These are phyloP conservation scores for Fusarium albidum DNA, from an alignment of 2,329 filamentous ascomycete species.

Conservation along the genomic window DNA sequence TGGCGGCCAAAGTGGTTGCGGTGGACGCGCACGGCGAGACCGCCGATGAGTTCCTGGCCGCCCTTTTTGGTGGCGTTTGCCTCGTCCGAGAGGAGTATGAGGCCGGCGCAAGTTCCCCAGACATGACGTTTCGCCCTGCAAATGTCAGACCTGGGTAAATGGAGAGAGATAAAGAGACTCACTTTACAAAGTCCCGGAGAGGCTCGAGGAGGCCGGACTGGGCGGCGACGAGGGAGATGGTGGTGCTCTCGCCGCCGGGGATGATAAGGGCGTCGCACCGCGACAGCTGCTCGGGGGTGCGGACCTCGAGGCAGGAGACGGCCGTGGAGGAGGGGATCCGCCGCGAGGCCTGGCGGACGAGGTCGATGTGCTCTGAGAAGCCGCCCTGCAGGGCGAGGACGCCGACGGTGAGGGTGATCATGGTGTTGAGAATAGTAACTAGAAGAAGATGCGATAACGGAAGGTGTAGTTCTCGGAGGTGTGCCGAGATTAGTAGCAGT, in stretches of 20 bases:
- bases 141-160: no score
- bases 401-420: constrained; percentile 59
- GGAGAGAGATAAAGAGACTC: no score
- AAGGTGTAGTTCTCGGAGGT: constrained; percentile 27
- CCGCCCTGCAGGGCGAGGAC: constrained; percentile 87
- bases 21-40: constrained; percentile 88
- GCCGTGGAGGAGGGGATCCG: constrained; percentile 48
- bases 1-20: constrained; percentile 96
- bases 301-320: constrained; percentile 77
- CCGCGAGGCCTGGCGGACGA: constrained; percentile 74
- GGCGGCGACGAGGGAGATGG: constrained; percentile 87
- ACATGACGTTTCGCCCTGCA: constrained; percentile 83
- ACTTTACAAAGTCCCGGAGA: constrained; percentile 91
- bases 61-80: constrained; percentile 90
- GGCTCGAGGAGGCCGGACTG: constrained; percentile 85
- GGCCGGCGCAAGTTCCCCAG: constrained; percentile 95
- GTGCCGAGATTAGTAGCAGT: no score
- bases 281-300: constrained; percentile 75
- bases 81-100: constrained; percentile 88
- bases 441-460: background rate
- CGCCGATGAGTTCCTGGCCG: constrained; percentile 92
- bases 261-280: constrained; percentile 85
- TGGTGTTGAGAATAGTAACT: constrained; percentile 2
- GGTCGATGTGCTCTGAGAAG: constrained; percentile 85
- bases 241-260: constrained; percentile 93